phyloP scores from a whole-genome alignment of 176 grass and related monocot species.

The Metroxylon sagu region DNA sequence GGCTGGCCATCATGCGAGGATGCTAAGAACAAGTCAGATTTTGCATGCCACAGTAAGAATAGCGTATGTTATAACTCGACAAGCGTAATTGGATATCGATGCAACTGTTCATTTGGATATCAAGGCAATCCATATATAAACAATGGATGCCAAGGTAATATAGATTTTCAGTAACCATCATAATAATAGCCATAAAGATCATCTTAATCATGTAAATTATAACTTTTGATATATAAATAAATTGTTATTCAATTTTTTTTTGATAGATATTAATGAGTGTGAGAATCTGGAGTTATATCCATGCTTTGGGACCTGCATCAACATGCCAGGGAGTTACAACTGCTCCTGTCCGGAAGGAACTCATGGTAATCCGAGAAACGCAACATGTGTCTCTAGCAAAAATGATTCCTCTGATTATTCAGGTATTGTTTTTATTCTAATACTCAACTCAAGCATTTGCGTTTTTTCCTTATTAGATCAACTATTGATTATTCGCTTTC shows the following conservation, averaged over 20 bases:
- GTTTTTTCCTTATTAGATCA: too few relatives aligned
- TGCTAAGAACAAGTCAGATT: background rate
- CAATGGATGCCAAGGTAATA: constrained; percentile 42
- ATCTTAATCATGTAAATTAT: background rate
- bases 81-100: constrained; percentile 22
- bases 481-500: too few relatives aligned
- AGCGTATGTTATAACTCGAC: constrained; percentile 24
- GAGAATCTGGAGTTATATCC: too few relatives aligned
- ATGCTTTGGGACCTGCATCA: too few relatives aligned
- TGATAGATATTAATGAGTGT: too few relatives aligned
- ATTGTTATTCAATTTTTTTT: background rate
- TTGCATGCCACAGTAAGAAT: constrained; percentile 21
- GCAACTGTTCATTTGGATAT: constrained; percentile 28
- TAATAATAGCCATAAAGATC: background rate
- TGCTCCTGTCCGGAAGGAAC: too few relatives aligned
- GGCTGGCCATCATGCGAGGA: constrained; percentile 5
- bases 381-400: too few relatives aligned
- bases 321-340: too few relatives aligned
- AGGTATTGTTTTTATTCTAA: too few relatives aligned
- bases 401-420: too few relatives aligned
- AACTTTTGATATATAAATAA: constrained; percentile 11
- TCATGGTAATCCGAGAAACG: too few relatives aligned
- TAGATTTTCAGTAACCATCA: background rate
- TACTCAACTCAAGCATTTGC: too few relatives aligned
- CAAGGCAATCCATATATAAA: constrained; percentile 43